Base-by-base conservation (phyloP, 352 stramenopile genomes). In the Pythium grandisporangium region DNA sequence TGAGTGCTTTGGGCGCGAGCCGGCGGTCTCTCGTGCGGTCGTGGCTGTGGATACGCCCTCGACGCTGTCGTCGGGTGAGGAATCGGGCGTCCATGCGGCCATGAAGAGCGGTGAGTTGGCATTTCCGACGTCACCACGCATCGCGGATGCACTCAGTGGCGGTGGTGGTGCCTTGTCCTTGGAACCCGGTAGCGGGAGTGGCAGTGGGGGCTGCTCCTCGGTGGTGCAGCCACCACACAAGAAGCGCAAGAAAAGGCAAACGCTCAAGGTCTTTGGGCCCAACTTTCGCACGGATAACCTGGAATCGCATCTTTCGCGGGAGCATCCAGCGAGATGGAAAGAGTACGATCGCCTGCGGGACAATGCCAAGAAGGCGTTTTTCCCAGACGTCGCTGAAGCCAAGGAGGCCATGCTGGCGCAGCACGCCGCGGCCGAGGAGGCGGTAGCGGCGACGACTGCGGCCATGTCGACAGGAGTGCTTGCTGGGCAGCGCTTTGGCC, bases 281-380 rank as follows among this genome's bases (percentile, higher is more conserved):
- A 77, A 77, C 42, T 77, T 77, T 49, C 65, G 65, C 30, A 77
- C 65, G 13, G 65, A 77, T 53, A 77, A 77, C 39, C 45, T 77
- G 34, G 65, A 77, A 51, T 73, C 62, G 19, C 65, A 77, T 38
- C 38, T 77, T 23, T 66, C 62, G 42, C 53, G 65, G 43, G 65
- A 77, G 43, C 65, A 77, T 30, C 62, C 65, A 8, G 27, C 44
- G 46, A 64, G 59, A 38, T 77, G 65, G 65, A 62, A 61, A 24
- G 65, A 73, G 42, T 77, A 70, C 62, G 65, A 77, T 36, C 58
- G 56, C 0, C 49, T 77, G 36, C 61, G 60, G 5, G 65, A 77
- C 30, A 29, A 20, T 20, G 65, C 73, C 30, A 77, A 77, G 42
- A 63, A 59, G 38, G 33, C 38, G 16, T 77, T 71, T 33, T 77